Evolutionary conservation across 2,329 filamentous ascomycete species (phyloP).

Genomic region (Hypoxylon sp.): DNA sequence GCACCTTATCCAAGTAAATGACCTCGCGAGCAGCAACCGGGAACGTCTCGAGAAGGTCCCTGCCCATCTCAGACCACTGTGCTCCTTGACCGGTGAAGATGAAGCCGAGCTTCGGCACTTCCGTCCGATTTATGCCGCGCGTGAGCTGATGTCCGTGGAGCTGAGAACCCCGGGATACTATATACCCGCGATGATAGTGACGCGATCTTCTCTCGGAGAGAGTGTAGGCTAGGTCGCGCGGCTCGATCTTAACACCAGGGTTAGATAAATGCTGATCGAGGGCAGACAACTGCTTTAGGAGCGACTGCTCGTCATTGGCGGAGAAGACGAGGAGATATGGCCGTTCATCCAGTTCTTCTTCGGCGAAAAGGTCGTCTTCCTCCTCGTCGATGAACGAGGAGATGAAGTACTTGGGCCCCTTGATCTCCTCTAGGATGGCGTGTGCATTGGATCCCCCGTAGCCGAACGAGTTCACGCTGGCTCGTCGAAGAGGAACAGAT

Average conservation of each 20-base stretch:
- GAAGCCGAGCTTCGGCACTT: conserved; percentile 2
- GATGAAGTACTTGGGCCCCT: not conserved
- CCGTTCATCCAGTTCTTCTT: not conserved
- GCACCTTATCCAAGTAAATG: not conserved
- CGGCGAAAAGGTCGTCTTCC: conserved; percentile 4
- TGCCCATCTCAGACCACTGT: conserved; percentile 2
- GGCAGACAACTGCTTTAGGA: conserved; percentile 35
- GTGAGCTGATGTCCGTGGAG: not conserved
- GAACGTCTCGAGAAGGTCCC: not conserved
- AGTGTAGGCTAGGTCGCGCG: conserved; percentile 42
- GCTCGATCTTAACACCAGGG: conserved; percentile 33
- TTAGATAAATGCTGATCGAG: conserved; percentile 38
- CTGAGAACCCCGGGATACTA: conserved; percentile 12
- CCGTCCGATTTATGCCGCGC: not conserved
- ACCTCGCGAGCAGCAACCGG: not conserved
- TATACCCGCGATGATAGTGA: conserved; percentile 36
- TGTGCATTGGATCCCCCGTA: conserved; percentile 48
- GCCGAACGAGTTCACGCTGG: conserved; percentile 47
- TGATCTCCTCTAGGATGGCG: conserved; percentile 30
- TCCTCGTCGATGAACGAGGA: conserved; percentile 7
- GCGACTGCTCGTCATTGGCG: conserved; percentile 35
- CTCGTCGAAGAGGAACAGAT: conserved; percentile 20
- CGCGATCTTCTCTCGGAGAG: conserved; percentile 37
- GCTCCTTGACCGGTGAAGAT: conserved; percentile 14
- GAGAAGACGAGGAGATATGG: conserved; percentile 33